Evolutionary conservation across 495 filamentous ascomycete species (phyloP).

Genomic region (Immersiella caudata): DNA sequence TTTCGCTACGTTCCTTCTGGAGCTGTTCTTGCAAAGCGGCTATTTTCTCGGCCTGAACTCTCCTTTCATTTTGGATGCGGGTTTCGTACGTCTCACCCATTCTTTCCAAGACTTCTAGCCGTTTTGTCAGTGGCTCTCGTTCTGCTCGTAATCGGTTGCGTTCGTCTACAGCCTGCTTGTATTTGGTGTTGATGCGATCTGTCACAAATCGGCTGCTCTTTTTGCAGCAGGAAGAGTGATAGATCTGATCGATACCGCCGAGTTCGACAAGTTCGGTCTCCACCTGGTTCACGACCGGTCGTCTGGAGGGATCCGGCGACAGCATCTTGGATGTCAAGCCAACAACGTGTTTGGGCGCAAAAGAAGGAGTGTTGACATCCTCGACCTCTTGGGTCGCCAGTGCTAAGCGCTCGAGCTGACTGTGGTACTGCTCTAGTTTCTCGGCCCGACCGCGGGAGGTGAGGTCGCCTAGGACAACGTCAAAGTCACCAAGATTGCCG

Average conservation of each 20-base stretch:
- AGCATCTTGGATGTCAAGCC: slow-evolving; percentile 41
- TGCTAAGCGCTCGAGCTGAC: slow-evolving; percentile 30
- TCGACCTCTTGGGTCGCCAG: slow-evolving; percentile 37
- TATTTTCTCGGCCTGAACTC: slow-evolving; percentile 26
- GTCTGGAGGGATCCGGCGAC: slow-evolving; percentile 23
- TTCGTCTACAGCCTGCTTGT: slow-evolving; percentile 31
- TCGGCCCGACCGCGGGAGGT: slow-evolving; percentile 28
- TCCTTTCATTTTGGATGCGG: slow-evolving; percentile 35
- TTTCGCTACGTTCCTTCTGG: slow-evolving; percentile 31
- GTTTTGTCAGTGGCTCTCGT: slow-evolving; percentile 29
- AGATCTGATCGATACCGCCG: slow-evolving; percentile 48
- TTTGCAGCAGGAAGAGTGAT: slow-evolving; percentile 46
- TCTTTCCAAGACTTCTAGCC: slow-evolving; percentile 37
- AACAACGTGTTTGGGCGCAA: slow-evolving; percentile 40
- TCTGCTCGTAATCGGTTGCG: slow-evolving; percentile 32
- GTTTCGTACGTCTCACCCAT: slow-evolving; percentile 40
- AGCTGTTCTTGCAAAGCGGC: slow-evolving; percentile 32
- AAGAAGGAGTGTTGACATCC: slow-evolving; percentile 37
- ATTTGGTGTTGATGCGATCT: slow-evolving; percentile 32
- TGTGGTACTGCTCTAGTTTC: slow-evolving; percentile 33
- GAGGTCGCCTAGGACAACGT: slow-evolving; percentile 36
- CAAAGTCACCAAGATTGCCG: slow-evolving; percentile 39
- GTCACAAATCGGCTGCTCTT: slow-evolving; percentile 38
- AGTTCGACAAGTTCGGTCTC: slow-evolving; percentile 40
- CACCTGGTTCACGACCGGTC: slow-evolving; percentile 39